phyloP scores from a whole-genome alignment of 805 yeast species.

The Wickerhamiella occidentalis region DNA sequence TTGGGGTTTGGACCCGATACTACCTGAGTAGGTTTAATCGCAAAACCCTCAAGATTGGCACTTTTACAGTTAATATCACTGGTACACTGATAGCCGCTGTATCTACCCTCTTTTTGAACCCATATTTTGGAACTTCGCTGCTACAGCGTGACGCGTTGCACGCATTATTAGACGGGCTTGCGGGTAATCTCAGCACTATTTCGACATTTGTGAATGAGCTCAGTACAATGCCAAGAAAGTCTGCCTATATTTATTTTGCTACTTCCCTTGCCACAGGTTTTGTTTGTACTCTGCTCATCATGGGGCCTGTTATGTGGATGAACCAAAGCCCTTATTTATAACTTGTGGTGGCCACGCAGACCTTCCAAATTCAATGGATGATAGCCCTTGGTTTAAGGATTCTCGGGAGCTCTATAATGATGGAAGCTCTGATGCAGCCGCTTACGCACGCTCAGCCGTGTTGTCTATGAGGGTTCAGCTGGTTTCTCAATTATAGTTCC shows the following conservation, averaged over 20 bases:
- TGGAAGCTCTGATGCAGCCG: too few relatives aligned
- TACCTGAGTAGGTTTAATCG: constrained; percentile 41
- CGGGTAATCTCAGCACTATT: constrained; percentile 62
- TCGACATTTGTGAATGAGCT: constrained; percentile 70
- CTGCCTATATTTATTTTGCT: constrained; percentile 41
- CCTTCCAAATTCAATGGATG: too few relatives aligned
- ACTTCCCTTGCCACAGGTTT: constrained; percentile 39
- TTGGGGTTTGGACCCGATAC: constrained; percentile 53
- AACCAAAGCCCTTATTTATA: neutral
- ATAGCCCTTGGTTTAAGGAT: too few relatives aligned
- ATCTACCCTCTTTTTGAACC: constrained; percentile 35
- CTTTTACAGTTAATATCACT: constrained; percentile 37
- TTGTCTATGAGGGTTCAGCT: too few relatives aligned
- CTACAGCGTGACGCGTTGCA: constrained; percentile 30
- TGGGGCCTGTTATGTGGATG: constrained; percentile 65
- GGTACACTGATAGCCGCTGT: constrained; percentile 38
- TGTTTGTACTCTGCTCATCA: constrained; percentile 39
- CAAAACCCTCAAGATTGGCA: constrained; percentile 43
- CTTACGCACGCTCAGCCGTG: too few relatives aligned
- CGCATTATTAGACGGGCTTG: constrained; percentile 53
- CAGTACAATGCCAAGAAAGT: constrained; percentile 27
- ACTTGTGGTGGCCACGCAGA: too few relatives aligned
- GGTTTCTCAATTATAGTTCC: too few relatives aligned
- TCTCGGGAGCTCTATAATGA: too few relatives aligned
- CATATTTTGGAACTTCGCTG: constrained; percentile 32